phyloP scores from a whole-genome alignment of 2,329 filamentous ascomycete species.

The Parastagonospora nodorum region DNA sequence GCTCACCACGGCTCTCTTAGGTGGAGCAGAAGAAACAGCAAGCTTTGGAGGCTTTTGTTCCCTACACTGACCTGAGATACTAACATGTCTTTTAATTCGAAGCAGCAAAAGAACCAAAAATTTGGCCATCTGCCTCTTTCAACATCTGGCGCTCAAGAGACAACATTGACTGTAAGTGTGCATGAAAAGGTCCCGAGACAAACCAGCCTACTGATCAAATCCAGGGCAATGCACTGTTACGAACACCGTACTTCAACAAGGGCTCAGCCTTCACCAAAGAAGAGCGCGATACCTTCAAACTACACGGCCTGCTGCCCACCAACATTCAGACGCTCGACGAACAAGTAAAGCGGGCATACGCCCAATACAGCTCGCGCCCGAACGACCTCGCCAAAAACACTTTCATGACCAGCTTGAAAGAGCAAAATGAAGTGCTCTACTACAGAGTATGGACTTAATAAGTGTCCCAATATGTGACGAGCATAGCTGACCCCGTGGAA shows the following conservation, averaged over 20 bases:
- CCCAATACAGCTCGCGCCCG: constrained; percentile 70
- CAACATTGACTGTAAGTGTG: constrained; percentile 44
- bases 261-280: constrained; percentile 75
- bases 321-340: constrained; percentile 76
- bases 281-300: constrained; percentile 71
- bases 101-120: constrained; percentile 33
- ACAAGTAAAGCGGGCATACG: constrained; percentile 76
- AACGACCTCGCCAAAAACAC: constrained; percentile 82
- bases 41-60: background rate
- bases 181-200: background rate
- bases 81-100: constrained; percentile 3
- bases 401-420: constrained; percentile 82
- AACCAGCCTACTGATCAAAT: constrained; percentile 1
- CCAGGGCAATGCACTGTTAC: constrained; percentile 59
- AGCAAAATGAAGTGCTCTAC: constrained; percentile 84
- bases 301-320: constrained; percentile 74
- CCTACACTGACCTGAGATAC: background rate
- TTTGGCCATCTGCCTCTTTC: constrained; percentile 49
- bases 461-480: background rate
- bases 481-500: constrained; percentile 38
- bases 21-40: no score
- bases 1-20: no score
- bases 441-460: constrained; percentile 61
- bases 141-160: constrained; percentile 49
- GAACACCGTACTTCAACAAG: constrained; percentile 77